phyloP scores from a whole-genome alignment of 2,329 filamentous ascomycete species.

The Cryoendolithus antarcticus region DNA sequence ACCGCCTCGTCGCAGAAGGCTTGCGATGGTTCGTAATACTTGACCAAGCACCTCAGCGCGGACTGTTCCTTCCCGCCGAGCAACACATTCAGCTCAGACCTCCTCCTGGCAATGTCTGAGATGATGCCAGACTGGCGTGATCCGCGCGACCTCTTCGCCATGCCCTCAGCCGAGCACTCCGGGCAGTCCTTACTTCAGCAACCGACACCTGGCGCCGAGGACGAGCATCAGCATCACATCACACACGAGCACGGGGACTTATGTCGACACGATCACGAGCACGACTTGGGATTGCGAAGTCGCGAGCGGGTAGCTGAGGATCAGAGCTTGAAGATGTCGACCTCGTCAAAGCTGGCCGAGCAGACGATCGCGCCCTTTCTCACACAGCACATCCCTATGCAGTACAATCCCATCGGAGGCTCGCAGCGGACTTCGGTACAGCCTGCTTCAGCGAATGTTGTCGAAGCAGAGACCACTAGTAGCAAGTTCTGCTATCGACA shows the following conservation, averaged over 20 bases:
- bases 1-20: no score
- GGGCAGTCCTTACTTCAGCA: conserved; percentile 7
- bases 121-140: no score
- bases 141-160: no score
- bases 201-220: conserved; percentile 12
- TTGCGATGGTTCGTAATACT: no score
- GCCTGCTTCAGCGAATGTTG: conserved; percentile 11
- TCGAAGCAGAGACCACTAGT: conserved; percentile 42
- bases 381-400: conserved; percentile 74
- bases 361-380: conserved; percentile 81
- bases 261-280: conserved; percentile 22
- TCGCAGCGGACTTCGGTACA: conserved; percentile 13
- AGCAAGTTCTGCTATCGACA: conserved; percentile 95
- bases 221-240: conserved; percentile 4
- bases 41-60: no score
- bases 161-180: no score
- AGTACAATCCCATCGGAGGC: conserved; percentile 68
- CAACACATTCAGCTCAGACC: no score
- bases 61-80: no score
- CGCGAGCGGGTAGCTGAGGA: conserved; percentile 16
- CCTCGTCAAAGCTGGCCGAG: conserved; percentile 51
- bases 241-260: conserved; percentile 13
- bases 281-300: conserved; percentile 17
- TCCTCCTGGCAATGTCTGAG: no score
- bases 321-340: conserved; percentile 28